Conservation (phyloP, 495 filamentous ascomycete genomes). For the Trichoderma orchidacearum region DNA sequence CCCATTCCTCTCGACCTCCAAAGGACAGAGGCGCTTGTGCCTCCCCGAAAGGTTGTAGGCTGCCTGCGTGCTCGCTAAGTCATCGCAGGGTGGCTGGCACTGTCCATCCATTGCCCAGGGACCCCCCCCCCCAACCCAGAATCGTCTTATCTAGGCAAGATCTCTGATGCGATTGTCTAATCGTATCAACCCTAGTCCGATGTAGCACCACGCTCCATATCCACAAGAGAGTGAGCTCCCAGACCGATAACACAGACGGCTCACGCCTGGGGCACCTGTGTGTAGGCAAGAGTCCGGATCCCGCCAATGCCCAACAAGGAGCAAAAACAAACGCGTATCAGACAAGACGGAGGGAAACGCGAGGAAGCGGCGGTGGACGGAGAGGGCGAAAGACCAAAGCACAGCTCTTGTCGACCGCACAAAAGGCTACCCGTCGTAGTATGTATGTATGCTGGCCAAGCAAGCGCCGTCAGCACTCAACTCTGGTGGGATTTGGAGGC, state of each 20-base stretch:
- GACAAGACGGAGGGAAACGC: neutral
- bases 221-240: neutral
- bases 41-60: neutral
- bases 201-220: neutral
- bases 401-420: neutral
- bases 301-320: neutral
- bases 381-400: neutral
- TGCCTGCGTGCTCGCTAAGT: neutral
- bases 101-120: neutral
- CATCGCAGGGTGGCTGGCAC: neutral
- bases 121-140: neutral
- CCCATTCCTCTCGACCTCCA: neutral
- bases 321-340: neutral
- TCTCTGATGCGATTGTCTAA: constrained; percentile 1
- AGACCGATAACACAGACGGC: neutral
- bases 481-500: neutral
- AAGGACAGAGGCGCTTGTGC: neutral
- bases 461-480: constrained; percentile 1
- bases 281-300: too few relatives aligned
- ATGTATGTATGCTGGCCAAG: too few relatives aligned
- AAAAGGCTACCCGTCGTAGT: neutral
- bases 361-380: neutral
- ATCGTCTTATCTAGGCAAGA: constrained; percentile 1
- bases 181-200: neutral
- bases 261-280: neutral